phyloP scores from a whole-genome alignment of 2,329 filamentous ascomycete species.

The Nigrospora oryzae region DNA sequence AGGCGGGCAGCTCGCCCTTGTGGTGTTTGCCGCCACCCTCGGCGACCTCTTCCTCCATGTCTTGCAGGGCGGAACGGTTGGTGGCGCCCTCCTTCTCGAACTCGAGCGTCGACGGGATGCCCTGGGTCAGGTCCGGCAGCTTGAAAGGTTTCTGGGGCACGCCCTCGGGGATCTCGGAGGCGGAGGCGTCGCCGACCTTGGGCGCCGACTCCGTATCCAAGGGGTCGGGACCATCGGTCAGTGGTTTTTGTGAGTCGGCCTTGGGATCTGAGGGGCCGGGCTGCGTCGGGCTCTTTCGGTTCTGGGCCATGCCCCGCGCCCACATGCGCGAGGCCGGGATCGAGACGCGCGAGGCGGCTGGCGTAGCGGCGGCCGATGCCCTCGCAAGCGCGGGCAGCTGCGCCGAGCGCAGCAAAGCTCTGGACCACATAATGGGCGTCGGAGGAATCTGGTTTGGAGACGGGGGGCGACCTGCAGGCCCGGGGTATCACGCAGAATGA shows the following conservation, averaged over 20 bases:
- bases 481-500: too few species aligned
- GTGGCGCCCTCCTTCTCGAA: slow-evolving; percentile 56
- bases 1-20: slow-evolving; percentile 61
- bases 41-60: slow-evolving; percentile 29
- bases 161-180: slow-evolving; percentile 18
- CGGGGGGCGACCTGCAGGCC: too few species aligned
- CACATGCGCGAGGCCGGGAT: slow-evolving; percentile 26
- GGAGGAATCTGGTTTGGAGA: neutral
- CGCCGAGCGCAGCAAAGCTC: slow-evolving; percentile 27
- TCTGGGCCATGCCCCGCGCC: slow-evolving; percentile 33
- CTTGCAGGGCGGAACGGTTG: slow-evolving; percentile 24
- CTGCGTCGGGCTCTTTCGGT: slow-evolving; percentile 18
- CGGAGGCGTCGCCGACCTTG: slow-evolving; percentile 1
- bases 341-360: slow-evolving; percentile 19
- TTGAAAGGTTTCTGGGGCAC: slow-evolving; percentile 44
- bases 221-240: neutral
- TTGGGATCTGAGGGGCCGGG: slow-evolving; percentile 3
- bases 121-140: slow-evolving; percentile 78
- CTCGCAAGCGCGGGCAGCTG: slow-evolving; percentile 20
- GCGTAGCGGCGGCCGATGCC: slow-evolving; percentile 11
- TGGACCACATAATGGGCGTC: slow-evolving; percentile 25
- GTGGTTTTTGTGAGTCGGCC: neutral
- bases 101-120: slow-evolving; percentile 84
- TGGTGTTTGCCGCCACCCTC: slow-evolving; percentile 40
- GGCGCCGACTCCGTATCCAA: neutral